Evolutionary conservation across 1,139 yeast species (phyloP).

Genomic region (Candida tetrigidarum): DNA sequence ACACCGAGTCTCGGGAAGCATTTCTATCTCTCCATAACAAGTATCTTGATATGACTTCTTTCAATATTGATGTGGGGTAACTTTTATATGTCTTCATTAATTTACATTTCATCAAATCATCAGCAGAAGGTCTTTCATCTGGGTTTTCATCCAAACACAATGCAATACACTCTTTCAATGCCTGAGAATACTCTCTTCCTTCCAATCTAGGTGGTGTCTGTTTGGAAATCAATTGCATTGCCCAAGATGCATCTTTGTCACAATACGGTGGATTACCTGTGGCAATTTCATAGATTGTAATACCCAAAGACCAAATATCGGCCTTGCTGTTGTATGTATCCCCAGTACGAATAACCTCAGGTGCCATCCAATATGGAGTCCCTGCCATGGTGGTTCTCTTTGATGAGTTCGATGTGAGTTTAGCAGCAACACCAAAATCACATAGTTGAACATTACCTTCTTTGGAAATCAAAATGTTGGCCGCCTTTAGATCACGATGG

Average conservation of each 20-base stretch:
- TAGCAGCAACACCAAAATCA: conserved; percentile 99
- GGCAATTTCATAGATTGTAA: conserved; percentile 91
- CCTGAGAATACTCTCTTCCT: conserved; percentile 79
- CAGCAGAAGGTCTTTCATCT: conserved; percentile 85
- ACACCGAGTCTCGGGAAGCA: conserved; percentile 53
- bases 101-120: conserved; percentile 74
- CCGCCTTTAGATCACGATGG: conserved; percentile 96
- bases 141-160: conserved; percentile 94
- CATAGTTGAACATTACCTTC: conserved; percentile 92
- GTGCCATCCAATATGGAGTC: conserved; percentile 99
- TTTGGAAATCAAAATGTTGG: conserved; percentile 86
- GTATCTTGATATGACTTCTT: conserved; percentile 82
- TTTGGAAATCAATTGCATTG: conserved; percentile 91
- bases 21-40: conserved; percentile 76
- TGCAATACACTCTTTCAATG: conserved; percentile 87
- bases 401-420: conserved; percentile 72
- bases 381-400: conserved; percentile 97
- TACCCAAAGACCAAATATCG: conserved; percentile 94
- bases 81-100: conserved; percentile 67
- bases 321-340: conserved; percentile 83
- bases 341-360: conserved; percentile 96
- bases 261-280: conserved; percentile 98
- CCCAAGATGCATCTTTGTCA: conserved; percentile 93
- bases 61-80: conserved; percentile 61
- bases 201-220: conserved; percentile 95